These are phyloP conservation scores for Trichoderma harzianum DNA, from an alignment of 2,329 filamentous ascomycete genomes.

Conservation along the genomic window DNA sequence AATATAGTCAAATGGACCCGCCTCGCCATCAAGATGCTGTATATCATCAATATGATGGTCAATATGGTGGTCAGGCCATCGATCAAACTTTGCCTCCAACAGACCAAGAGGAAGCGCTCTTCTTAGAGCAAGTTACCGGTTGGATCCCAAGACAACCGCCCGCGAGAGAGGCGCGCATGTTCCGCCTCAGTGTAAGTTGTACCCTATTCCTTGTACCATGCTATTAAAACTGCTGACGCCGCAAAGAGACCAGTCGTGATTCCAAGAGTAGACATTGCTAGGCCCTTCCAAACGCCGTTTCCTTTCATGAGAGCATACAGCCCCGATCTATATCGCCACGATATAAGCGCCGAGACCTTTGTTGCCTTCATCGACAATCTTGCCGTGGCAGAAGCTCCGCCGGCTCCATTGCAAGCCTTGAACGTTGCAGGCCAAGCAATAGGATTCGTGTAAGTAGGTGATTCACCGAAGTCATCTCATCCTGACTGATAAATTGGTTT, in stretches of 20 bases:
- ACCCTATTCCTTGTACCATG: not conserved
- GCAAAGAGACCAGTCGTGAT: not conserved
- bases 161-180: not conserved
- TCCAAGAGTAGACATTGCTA: not conserved
- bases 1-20: not conserved
- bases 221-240: not conserved
- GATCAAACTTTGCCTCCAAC: not conserved
- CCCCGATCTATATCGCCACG: not conserved
- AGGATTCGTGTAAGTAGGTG: not conserved
- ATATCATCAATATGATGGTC: not conserved
- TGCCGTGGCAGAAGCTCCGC: not conserved
- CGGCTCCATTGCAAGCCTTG: not conserved
- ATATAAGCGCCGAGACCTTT: not conserved
- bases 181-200: not conserved
- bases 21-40: not conserved
- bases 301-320: not conserved
- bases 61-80: not conserved
- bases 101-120: not conserved
- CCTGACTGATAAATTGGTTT: not conserved
- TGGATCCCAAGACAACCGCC: not conserved
- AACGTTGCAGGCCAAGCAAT: not conserved
- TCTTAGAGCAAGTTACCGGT: not conserved
- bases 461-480: not conserved
- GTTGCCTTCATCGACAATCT: not conserved
- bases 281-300: not conserved